Evolutionary conservation across 495 filamentous ascomycete species (phyloP), one percentile per base, ranked within the genome.

Genomic region (Cudoniella acicularis): DNA sequence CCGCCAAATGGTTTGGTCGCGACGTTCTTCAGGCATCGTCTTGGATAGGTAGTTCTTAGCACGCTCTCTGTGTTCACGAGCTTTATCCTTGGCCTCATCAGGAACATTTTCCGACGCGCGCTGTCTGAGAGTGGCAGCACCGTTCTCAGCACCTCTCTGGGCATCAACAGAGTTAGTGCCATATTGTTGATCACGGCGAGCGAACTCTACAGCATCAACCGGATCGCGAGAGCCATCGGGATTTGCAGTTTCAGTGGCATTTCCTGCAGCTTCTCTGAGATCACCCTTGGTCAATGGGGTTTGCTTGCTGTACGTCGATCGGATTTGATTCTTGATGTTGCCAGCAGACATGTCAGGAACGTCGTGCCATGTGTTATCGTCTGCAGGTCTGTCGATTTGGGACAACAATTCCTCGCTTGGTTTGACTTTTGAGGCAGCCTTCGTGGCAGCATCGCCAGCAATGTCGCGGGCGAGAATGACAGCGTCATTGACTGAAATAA

Each of bases 281-380:
- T 87, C 83, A 46, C 72, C 75, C 63, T 59, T 68, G 56, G 52
- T 64, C 40, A 66, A 66, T 52, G 56, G 71, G 67, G 89, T 87
- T 47, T 87, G 79, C 64, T 81, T 82, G 67, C 83, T 83, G 68
- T 82, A 80, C 56, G 79, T 75, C 6, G 73, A 71, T 64, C 80
- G 86, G 16, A 89, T 62, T 67, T 90, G 86, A 10, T 79, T 72
- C 73, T 83, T 92, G 23, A 96, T 24, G 51, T 82, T 82, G 1
- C 87, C 84, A 67, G 83, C 85, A 58, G 86, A 87, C 40, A 95
- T 61, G 59, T 92, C 79, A 0, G 95, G 95, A 51, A 84, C 82
- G 60, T 98, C 92, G 69, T 97, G 91, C 95, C 95, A 98, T 10
- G 82, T 84, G 72, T 98, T 92, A 63, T 96, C 91, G 8, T 89